Evolutionary conservation across 352 stramenopile species (phyloP).

Genomic region (Phytophthora ramorum): DNA sequence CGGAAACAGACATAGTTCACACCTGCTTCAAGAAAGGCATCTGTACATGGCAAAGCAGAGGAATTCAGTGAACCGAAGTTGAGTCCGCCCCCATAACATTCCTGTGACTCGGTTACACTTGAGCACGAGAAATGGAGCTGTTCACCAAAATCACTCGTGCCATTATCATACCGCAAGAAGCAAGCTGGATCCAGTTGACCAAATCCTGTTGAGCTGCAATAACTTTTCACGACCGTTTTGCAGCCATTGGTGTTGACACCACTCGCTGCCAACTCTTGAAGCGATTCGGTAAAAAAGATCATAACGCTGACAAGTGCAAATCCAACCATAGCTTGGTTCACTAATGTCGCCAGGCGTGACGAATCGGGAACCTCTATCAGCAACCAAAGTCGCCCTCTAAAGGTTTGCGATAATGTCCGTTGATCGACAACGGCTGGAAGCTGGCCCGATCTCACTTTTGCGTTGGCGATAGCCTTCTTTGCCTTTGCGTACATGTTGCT

Average conservation of each 20-base stretch:
- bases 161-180: conserved; percentile 45
- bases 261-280: conserved; percentile 63
- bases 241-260: conserved; percentile 56
- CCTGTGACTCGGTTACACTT: background rate
- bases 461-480: conserved; percentile 38
- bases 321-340: conserved; percentile 69
- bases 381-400: conserved; percentile 60
- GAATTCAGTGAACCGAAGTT: conserved; percentile 62
- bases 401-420: conserved; percentile 28
- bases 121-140: conserved; percentile 58
- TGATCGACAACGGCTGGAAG: conserved; percentile 24
- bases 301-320: conserved; percentile 69
- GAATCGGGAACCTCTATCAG: conserved; percentile 70
- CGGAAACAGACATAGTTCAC: conserved; percentile 54
- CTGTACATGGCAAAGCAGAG: conserved; percentile 33
- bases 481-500: conserved; percentile 58
- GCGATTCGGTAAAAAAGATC: conserved; percentile 74
- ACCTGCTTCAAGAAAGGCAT: conserved; percentile 41
- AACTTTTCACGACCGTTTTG: conserved; percentile 54
- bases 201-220: conserved; percentile 52
- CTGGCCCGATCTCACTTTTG: conserved; percentile 31
- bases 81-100: conserved; percentile 57
- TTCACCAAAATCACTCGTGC: conserved; percentile 36
- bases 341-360: conserved; percentile 42
- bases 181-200: conserved; percentile 49